phyloP scores from a whole-genome alignment of 2,329 filamentous ascomycete species.

The Hymenoscyphus linearis region DNA sequence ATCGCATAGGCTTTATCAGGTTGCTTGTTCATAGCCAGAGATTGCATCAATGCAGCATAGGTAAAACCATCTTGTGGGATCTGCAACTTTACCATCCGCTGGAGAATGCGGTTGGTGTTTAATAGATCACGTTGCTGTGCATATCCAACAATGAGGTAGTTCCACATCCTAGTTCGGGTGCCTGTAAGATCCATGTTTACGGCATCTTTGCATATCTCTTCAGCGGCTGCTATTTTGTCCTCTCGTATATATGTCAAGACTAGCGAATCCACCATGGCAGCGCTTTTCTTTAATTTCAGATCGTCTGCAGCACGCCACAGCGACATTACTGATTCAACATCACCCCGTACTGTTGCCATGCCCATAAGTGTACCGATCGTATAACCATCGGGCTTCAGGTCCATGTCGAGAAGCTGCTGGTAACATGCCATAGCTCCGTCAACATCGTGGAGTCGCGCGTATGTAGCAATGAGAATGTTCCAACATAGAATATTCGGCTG shows the following conservation, averaged over 20 bases:
- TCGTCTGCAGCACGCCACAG: conserved; percentile 59
- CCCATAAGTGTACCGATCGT: conserved; percentile 72
- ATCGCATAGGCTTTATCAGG: conserved; percentile 52
- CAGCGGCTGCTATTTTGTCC: conserved; percentile 48
- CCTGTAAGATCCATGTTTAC: conserved; percentile 46
- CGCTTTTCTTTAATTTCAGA: conserved; percentile 44
- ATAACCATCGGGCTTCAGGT: conserved; percentile 50
- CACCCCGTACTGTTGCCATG: conserved; percentile 64
- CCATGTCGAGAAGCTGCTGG: conserved; percentile 47
- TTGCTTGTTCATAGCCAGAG: conserved; percentile 45
- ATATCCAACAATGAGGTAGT: conserved; percentile 66
- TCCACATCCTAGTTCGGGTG: conserved; percentile 65
- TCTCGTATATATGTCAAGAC: conserved; percentile 63
- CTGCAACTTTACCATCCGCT: conserved; percentile 46
- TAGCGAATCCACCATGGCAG: conserved; percentile 57
- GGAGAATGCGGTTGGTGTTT: conserved; percentile 48
- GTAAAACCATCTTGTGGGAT: conserved; percentile 51
- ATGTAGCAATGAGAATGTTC: conserved; percentile 72
- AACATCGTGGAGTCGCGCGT: conserved; percentile 61
- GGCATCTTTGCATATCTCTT: conserved; percentile 53
- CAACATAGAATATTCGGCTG: conserved; percentile 57
- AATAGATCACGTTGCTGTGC: conserved; percentile 56
- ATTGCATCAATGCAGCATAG: conserved; percentile 57
- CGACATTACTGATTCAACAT: conserved; percentile 62
- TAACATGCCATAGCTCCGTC: conserved; percentile 62